These are phyloP conservation scores for Trichoderma sp. DNA, from an alignment of 2,329 filamentous ascomycete species.

Conservation along the genomic window DNA sequence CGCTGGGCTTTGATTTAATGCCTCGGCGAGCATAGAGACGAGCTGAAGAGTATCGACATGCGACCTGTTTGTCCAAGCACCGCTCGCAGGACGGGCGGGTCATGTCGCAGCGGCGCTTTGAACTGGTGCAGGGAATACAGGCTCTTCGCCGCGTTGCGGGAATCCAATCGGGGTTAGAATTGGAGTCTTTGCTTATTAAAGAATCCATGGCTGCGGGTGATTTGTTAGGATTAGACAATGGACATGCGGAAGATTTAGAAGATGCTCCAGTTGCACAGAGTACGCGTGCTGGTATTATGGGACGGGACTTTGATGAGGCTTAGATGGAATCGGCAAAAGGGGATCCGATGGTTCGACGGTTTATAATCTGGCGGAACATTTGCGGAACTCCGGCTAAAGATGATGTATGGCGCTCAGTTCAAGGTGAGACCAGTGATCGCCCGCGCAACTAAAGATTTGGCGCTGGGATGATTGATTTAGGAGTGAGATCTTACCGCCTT, in stretches of 20 bases:
- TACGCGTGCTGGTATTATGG: not conserved
- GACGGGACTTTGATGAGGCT: not conserved
- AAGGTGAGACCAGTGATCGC: not conserved
- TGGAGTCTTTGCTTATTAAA: not conserved
- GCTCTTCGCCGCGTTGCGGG: slow-evolving; percentile 27
- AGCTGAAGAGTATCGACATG: slow-evolving; percentile 27
- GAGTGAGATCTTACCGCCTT: not conserved
- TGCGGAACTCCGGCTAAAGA: slow-evolving; percentile 15
- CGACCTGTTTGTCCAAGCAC: slow-evolving; percentile 30
- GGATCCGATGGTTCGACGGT: not conserved
- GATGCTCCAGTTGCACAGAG: not conserved
- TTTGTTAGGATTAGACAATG: not conserved
- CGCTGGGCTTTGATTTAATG: not conserved
- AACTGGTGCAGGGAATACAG: slow-evolving; percentile 36
- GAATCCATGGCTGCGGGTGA: not conserved
- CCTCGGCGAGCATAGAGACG: slow-evolving; percentile 17
- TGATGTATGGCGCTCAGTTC: not conserved
- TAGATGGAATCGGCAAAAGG: not conserved
- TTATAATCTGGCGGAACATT: slow-evolving; percentile 22
- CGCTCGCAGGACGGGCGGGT: slow-evolving; percentile 34
- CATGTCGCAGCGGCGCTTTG: slow-evolving; percentile 40
- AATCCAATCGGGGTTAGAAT: not conserved
- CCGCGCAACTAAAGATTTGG: not conserved
- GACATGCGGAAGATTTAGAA: not conserved
- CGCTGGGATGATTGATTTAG: not conserved